Base-by-base conservation (phyloP, 208 protist species). In the Trypanosoma lewisi region DNA sequence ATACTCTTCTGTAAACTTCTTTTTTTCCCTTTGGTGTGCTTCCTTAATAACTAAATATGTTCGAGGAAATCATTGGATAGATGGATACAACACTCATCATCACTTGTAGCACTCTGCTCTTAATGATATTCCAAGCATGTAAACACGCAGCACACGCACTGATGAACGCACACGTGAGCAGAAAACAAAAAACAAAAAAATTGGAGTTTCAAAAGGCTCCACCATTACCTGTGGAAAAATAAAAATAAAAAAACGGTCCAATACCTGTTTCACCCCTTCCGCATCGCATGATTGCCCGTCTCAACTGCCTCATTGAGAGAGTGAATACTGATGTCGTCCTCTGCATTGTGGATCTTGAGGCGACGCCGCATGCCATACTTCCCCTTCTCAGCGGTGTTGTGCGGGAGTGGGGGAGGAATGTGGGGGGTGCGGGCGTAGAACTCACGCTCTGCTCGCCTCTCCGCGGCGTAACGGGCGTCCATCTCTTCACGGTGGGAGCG, bases 301-400 rank as follows among this genome's bases (percentile, higher is more conserved):
- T 70, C 83, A 37, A 91, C 34, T 2, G 80, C 82, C 1, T 70
- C 49, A 17, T 75, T 73, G 0, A 91, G 54, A 1, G 48, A 33
- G 0, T 65, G 44, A 7, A 77, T 19, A 63, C 81, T 63, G 9
- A 85, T 69, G 23, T 67, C 25, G n/a, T 70, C 51, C 23, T 75
- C 72, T 9, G 45, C 49, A 30, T 72, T 56, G 48, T 63, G 59
- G 0, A 85, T 36, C 28, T 80, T 77, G 19, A 85, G 64, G 1
- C 88, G 85, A 5, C 88, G 73, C 7, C 88, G 85, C 85, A 95
- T 95, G 8, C 88, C 88, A 64, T 88, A 95, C 59, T 90, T 53
- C 0, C 83, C 85, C 60, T 77, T 78, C 25, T 69, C 51, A 55
- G 85, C 81, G 16, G 70, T 70, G 63, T 95, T 95, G 60, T 95